A percentile compares a stretch with the other conserved stretches of the same genome.
Conservation (phyloP, 2,329 filamentous ascomycete genomes). For the Alternaria longipes region DNA sequence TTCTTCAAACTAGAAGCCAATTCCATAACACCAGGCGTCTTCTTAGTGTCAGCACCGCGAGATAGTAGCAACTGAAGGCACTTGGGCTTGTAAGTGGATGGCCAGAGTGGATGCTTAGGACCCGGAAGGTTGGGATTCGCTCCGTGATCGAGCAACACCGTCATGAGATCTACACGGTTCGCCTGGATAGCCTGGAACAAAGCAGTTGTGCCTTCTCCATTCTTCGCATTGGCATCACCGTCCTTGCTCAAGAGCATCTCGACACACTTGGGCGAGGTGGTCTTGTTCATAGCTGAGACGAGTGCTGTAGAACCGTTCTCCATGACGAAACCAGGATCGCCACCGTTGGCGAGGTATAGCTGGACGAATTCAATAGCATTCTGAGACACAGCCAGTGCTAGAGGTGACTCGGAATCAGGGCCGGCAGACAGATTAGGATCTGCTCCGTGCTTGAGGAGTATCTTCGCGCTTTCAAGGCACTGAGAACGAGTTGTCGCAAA, state of each 20-base stretch:
- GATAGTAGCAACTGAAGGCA: slow-evolving; percentile 67
- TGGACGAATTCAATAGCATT: slow-evolving; percentile 67
- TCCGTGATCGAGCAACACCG: slow-evolving; percentile 63
- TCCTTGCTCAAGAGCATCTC: slow-evolving; percentile 69
- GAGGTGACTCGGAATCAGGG: slow-evolving; percentile 63
- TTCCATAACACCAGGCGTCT: slow-evolving; percentile 70
- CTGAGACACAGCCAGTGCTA: slow-evolving; percentile 61
- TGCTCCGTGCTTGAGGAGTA: slow-evolving; percentile 38
- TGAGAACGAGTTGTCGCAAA: slow-evolving; percentile 39
- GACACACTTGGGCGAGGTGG: slow-evolving; percentile 63
- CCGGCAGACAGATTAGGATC: slow-evolving; percentile 45
- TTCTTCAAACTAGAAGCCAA: slow-evolving; percentile 71
- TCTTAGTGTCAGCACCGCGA: slow-evolving; percentile 68
- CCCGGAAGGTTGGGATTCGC: slow-evolving; percentile 75
- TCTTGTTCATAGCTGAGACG: slow-evolving; percentile 68
- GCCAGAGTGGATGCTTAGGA: slow-evolving; percentile 75
- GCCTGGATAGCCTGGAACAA: slow-evolving; percentile 69
- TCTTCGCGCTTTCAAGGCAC: slow-evolving; percentile 58
- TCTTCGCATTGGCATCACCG: slow-evolving; percentile 67
- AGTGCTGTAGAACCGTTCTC: slow-evolving; percentile 69
- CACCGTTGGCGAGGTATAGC: slow-evolving; percentile 69
- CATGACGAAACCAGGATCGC: slow-evolving; percentile 64
- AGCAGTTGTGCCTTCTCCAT: slow-evolving; percentile 68
- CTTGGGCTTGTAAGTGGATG: slow-evolving; percentile 66
- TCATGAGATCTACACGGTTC: slow-evolving; percentile 66